phyloP scores from a whole-genome alignment of 2,329 filamentous ascomycete genomes.

The Onygenales sp. region DNA sequence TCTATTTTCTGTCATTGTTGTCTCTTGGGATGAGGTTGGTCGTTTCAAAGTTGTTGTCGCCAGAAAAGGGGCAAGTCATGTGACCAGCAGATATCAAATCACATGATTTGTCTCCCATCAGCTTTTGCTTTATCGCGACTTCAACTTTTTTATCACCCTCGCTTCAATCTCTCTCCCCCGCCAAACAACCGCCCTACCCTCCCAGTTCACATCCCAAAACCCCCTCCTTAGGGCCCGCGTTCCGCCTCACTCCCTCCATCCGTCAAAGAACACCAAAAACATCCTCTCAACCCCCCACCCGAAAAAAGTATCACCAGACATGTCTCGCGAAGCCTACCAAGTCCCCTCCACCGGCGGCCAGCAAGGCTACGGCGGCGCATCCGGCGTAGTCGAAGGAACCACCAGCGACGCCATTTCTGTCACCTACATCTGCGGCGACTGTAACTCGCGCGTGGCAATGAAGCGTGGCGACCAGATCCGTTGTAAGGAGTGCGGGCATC shows the following conservation, averaged over 20 bases:
- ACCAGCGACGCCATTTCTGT: slow-evolving; percentile 47
- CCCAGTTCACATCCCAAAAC: too few species aligned
- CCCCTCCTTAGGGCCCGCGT: not conserved
- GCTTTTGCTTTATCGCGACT: too few species aligned
- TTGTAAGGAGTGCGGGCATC: slow-evolving; percentile 87
- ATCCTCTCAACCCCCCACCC: not conserved
- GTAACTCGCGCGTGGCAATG: slow-evolving; percentile 65
- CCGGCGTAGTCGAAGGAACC: slow-evolving; percentile 30
- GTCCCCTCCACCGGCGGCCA: slow-evolving; percentile 50
- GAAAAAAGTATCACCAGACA: slow-evolving; percentile 16
- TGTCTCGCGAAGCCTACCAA: slow-evolving; percentile 71
- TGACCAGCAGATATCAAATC: too few species aligned
- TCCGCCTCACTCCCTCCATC: not conserved
- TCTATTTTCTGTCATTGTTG: too few species aligned
- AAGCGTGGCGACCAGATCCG: slow-evolving; percentile 72
- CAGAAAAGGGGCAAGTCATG: too few species aligned
- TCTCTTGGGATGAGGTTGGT: too few species aligned
- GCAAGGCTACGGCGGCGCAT: slow-evolving; percentile 31
- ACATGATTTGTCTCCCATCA: too few species aligned
- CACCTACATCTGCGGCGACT: slow-evolving; percentile 73
- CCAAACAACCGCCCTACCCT: too few species aligned
- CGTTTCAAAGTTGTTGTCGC: too few species aligned
- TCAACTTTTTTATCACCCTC: too few species aligned
- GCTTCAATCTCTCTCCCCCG: too few species aligned
- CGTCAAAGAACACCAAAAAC: not conserved